Evolutionary conservation across 345 rosid genomes (phyloP).

Genomic region (Anacardium occidentale): DNA sequence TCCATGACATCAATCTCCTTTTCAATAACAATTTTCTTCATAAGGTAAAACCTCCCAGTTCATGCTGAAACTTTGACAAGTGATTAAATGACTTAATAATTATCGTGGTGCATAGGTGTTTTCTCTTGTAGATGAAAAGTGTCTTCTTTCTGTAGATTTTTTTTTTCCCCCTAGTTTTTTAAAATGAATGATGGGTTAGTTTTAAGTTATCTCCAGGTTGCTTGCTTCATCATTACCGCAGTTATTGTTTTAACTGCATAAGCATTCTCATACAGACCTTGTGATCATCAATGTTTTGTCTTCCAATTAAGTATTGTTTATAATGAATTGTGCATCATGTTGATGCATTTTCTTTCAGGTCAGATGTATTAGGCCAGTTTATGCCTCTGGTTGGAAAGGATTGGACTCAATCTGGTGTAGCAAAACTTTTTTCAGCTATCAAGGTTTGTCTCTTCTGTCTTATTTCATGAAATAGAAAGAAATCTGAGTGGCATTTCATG

Average conservation of each 20-base stretch:
- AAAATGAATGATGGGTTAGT: neutral
- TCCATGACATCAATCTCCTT: neutral
- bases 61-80: neutral
- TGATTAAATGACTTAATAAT: neutral
- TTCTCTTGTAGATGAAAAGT: neutral
- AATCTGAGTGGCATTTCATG: conserved; percentile 1
- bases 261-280: neutral
- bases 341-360: conserved; percentile 51
- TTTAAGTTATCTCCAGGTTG: neutral
- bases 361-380: conserved; percentile 93
- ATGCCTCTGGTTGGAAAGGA: conserved; percentile 98
- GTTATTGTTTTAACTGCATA: neutral
- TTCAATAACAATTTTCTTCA: neutral
- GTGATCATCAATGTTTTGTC: neutral
- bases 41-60: neutral
- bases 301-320: neutral
- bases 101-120: neutral
- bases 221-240: neutral
- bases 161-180: neutral
- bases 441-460: conserved; percentile 45
- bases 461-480: neutral
- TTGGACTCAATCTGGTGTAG: conserved; percentile 97
- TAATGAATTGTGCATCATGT: conserved; percentile 10
- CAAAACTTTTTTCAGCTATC: conserved; percentile 86
- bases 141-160: neutral